Evolutionary conservation across 306 rosid species (phyloP), one percentile per base, ranked within the genome.

Genomic region (Fragaria iinumae): DNA sequence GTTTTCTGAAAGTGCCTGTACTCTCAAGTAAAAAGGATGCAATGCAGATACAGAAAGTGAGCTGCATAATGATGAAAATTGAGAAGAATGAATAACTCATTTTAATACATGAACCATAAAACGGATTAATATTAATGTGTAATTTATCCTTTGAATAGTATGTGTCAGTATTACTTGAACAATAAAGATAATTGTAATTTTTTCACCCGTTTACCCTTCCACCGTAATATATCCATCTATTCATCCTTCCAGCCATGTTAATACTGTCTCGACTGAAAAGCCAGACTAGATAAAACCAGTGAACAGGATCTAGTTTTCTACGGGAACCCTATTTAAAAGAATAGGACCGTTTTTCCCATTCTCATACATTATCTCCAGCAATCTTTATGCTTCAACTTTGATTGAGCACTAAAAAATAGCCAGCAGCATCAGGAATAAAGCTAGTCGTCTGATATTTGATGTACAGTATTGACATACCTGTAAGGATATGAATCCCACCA

Each of bases 401-500:
- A 56, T 55, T 32, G 50, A 73, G 32, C 65, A 53, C 11, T 4
- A 2, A 34, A 8, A 12, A 25, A 71, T 45, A 50, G 38, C 64
- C 45, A 70, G 44, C 48, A 77, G 64, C 76, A 53, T 14, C 52
- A 62, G 39, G 52, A 70, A 45, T 47, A 36, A 27, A 76, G 12
- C 64, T 59, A 65, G 62, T 50, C 49, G 57, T 47, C 67, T 23
- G 60, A 66, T 63, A 55, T 44, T 52, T 49, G 53, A 79, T 62
- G 74, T 45, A 41, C 44, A 41, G 44, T 41, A 47, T 36, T 62
- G 66, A 7, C 57, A 20, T 88, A 95, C 98, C 98, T 92, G 90
- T 95, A 95, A 70, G 98, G 98, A 87, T 95, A 95, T 41, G 98
- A 95, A 84, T 95, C 98, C 98, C 98, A 95, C 98, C 98, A 95